Conservation (phyloP, 1,284 basidiomycete genomes). For the Malassezia yamatoensis region DNA sequence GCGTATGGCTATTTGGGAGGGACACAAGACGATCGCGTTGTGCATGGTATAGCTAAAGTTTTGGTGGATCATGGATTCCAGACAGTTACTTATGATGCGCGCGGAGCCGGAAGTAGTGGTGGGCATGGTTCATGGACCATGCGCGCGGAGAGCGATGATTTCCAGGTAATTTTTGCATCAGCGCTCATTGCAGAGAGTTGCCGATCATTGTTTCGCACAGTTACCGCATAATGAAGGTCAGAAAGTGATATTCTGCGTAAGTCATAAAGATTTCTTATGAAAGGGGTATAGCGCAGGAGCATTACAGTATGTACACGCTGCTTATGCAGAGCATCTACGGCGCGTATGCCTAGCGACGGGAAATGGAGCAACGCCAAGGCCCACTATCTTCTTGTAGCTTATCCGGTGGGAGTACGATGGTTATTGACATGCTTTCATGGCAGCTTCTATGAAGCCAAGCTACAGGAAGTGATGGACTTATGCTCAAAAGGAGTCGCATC, state of each 20-base stretch:
- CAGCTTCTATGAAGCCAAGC: not conserved
- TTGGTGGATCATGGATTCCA: not conserved
- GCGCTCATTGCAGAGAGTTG: not conserved
- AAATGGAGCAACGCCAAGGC: not conserved
- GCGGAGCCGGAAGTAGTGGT: conserved; percentile 8
- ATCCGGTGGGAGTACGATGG: conserved; percentile 20
- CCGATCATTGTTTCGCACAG: not conserved
- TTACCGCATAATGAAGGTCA: too few relatives aligned
- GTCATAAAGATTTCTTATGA: not conserved
- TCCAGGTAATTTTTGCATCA: conserved; percentile 3
- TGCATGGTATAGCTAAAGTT: conserved; percentile 1
- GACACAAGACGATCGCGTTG: conserved; percentile 16
- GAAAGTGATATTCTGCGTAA: not conserved
- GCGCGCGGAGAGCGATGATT: conserved; percentile 14
- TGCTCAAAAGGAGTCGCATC: not conserved
- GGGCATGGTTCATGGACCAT: conserved; percentile 19
- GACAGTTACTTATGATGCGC: conserved; percentile 16
- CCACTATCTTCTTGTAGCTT: conserved; percentile 17
- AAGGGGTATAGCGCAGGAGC: conserved; percentile 21
- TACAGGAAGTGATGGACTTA: conserved; percentile 4
- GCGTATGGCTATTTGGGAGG: conserved; percentile 17
- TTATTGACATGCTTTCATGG: conserved; percentile 10
- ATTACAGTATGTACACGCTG: conserved; percentile 10
- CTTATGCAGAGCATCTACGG: conserved; percentile 1
- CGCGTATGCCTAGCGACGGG: not conserved